Conservation (phyloP, 2,329 filamentous ascomycete species). For the Hysterium pulicare region DNA sequence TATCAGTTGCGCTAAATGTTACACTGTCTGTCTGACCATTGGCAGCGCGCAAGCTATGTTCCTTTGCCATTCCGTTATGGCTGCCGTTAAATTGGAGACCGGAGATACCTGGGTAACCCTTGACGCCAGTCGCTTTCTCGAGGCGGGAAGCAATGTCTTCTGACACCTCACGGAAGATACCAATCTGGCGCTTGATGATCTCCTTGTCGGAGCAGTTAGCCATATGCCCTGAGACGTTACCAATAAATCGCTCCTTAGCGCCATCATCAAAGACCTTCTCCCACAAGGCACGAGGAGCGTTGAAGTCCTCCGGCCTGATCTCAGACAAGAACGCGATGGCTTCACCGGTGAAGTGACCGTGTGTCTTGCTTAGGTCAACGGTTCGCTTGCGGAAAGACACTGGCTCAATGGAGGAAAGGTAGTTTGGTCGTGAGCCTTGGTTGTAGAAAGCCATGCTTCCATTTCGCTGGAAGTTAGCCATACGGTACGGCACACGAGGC, state of each 20-base stretch:
- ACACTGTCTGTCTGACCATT: conserved; percentile 47
- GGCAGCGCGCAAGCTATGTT: conserved; percentile 45
- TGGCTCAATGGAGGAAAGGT: conserved; percentile 53
- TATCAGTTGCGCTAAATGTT: conserved; percentile 29
- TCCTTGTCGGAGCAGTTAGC: conserved; percentile 55
- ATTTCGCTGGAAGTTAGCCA: conserved; percentile 68
- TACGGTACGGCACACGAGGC: conserved; percentile 54
- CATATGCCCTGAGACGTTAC: conserved; percentile 62
- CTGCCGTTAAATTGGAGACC: conserved; percentile 57
- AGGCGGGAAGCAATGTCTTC: conserved; percentile 56
- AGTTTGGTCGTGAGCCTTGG: conserved; percentile 58
- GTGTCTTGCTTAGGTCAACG: conserved; percentile 49
- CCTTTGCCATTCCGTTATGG: conserved; percentile 59
- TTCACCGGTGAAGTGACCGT: conserved; percentile 49
- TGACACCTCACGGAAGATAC: conserved; percentile 62
- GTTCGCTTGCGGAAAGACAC: conserved; percentile 47
- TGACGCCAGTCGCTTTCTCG: conserved; percentile 61
- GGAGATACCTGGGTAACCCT: conserved; percentile 58
- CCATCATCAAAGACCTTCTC: conserved; percentile 60
- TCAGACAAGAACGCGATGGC: conserved; percentile 51
- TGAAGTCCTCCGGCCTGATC: conserved; percentile 53
- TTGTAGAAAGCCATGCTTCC: conserved; percentile 68
- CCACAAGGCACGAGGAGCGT: conserved; percentile 57
- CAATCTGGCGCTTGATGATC: conserved; percentile 62
- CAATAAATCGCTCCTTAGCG: conserved; percentile 57